Percentiles rank a stretch among this genome's conserved stretches.
These are phyloP conservation scores for Passalora sequoiae DNA, from an alignment of 2,329 filamentous ascomycete genomes.

Conservation along the genomic window DNA sequence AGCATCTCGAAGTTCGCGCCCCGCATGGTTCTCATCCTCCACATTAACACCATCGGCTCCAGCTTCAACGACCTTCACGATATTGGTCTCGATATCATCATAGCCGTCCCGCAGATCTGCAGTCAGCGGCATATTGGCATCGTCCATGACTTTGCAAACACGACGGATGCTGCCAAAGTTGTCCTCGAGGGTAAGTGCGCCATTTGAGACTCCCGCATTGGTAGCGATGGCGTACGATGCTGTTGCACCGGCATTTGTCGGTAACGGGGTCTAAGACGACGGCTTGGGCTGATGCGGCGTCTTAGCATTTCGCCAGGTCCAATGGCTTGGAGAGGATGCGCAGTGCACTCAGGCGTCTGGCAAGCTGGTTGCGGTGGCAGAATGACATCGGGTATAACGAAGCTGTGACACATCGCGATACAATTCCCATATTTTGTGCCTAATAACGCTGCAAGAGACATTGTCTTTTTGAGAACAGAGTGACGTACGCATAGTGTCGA, in stretches of 20 bases:
- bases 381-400: constrained; percentile 7
- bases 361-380: constrained; percentile 9
- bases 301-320: constrained; percentile 54
- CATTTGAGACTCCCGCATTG: constrained; percentile 31
- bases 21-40: constrained; percentile 48
- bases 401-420: no score
- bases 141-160: constrained; percentile 41
- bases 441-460: no score
- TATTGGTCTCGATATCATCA: constrained; percentile 44
- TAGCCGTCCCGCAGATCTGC: constrained; percentile 60
- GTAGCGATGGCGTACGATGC: constrained; percentile 35
- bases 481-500: no score
- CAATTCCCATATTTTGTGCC: no score
- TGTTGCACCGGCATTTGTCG: constrained; percentile 39
- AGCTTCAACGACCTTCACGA: constrained; percentile 43
- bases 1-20: constrained; percentile 36
- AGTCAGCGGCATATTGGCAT: constrained; percentile 47
- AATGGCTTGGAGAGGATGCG: constrained; percentile 50
- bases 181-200: constrained; percentile 44
- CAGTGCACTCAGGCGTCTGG: constrained; percentile 34
- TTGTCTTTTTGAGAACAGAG: no score
- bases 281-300: constrained; percentile 45
- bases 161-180: constrained; percentile 47
- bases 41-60: constrained; percentile 57
- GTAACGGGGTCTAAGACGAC: constrained; percentile 43